phyloP scores from a whole-genome alignment of 2,329 filamentous ascomycete genomes.

The Aplosporella prunicola region DNA sequence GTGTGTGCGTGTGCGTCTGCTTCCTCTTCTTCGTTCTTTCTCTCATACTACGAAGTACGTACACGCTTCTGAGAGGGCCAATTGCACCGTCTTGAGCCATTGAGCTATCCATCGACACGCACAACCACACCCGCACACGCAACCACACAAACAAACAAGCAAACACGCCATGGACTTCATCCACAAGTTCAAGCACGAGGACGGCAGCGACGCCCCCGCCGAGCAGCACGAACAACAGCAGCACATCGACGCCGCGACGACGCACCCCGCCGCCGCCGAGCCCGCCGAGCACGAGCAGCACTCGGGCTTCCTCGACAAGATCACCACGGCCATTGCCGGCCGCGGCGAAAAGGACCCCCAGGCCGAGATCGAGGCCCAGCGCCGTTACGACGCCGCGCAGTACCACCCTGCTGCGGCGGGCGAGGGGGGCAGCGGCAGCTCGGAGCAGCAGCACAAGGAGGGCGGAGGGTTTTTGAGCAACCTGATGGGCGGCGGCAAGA shows the following conservation, averaged over 20 bases:
- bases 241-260: background rate
- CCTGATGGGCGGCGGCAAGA: slow-evolving; percentile 7
- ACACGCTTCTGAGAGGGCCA: no score
- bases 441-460: slow-evolving; percentile 8
- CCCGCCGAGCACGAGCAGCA: background rate
- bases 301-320: slow-evolving; percentile 2
- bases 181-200: slow-evolving; percentile 6
- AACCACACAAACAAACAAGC: no score
- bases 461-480: slow-evolving; percentile 7
- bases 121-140: no score
- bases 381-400: slow-evolving; percentile 6
- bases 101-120: no score
- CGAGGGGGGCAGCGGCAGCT: no score
- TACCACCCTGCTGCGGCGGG: slow-evolving; percentile 9
- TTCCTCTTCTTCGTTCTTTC: no score
- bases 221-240: slow-evolving; percentile 1
- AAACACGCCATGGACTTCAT: slow-evolving; percentile 8
- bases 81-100: no score
- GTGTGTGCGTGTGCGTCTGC: no score
- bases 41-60: no score
- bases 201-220: slow-evolving; percentile 1
- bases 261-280: background rate
- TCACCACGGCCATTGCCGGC: background rate
- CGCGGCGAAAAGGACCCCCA: background rate
- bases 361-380: slow-evolving; percentile 1